Evolutionary conservation across 495 filamentous ascomycete genomes (phyloP).

Genomic region (Jackrogersella minutella): DNA sequence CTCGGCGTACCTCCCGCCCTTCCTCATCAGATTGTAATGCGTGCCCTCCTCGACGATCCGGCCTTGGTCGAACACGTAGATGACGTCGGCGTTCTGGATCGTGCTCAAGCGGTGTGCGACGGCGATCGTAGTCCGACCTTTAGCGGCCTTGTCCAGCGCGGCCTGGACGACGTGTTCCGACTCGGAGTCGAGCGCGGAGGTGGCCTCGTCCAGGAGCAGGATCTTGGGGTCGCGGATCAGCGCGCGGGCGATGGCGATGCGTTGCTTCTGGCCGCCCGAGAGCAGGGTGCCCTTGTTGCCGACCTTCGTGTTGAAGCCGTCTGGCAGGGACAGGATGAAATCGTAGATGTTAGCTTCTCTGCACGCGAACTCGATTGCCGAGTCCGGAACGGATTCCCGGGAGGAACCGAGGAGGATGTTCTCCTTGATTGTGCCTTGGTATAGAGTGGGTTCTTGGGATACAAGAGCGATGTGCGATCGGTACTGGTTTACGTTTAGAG

Average conservation of each 20-base stretch:
- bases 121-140: conserved; percentile 79
- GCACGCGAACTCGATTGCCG: conserved; percentile 75
- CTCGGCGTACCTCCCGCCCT: conserved; percentile 76
- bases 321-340: conserved; percentile 71
- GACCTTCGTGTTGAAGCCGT: conserved; percentile 78
- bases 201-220: conserved; percentile 80
- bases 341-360: conserved; percentile 92
- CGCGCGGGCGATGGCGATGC: conserved; percentile 78
- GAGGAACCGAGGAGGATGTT: conserved; percentile 79
- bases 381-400: conserved; percentile 70
- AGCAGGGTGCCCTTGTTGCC: conserved; percentile 81
- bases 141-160: conserved; percentile 76
- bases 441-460: conserved; percentile 85
- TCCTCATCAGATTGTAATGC: conserved; percentile 70
- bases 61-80: conserved; percentile 84
- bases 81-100: conserved; percentile 83
- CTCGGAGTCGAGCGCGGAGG: conserved; percentile 81
- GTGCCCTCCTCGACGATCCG: conserved; percentile 76
- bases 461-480: conserved; percentile 80
- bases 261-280: conserved; percentile 85
- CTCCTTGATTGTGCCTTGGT: conserved; percentile 84
- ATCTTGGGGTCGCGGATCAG: conserved; percentile 72
- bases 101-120: conserved; percentile 81
- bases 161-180: conserved; percentile 85
- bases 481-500: conserved; percentile 80